Percentiles rank a stretch among this genome's conserved stretches.
Evolutionary conservation across 2,329 filamentous ascomycete genomes (phyloP).

Genomic region (Diaporthe ilicicola): DNA sequence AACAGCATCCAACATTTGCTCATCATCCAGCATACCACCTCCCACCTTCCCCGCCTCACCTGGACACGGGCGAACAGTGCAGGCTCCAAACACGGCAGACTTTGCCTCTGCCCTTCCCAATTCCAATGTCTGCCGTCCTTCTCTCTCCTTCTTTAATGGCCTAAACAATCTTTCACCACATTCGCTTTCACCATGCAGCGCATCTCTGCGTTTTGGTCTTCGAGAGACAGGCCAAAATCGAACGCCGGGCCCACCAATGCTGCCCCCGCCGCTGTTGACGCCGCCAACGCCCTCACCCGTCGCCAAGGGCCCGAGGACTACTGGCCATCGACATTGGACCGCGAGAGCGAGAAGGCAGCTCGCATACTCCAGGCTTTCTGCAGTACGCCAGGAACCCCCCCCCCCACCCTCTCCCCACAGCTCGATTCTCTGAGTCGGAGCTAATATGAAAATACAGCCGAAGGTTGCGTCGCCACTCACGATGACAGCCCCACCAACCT

Average conservation of each 20-base stretch:
- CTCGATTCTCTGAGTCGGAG: neutral
- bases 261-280: neutral
- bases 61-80: slow-evolving; percentile 5
- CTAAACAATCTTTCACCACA: slow-evolving; percentile 23
- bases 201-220: slow-evolving; percentile 54
- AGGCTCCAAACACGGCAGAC: slow-evolving; percentile 12
- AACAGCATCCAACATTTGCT: slow-evolving; percentile 5
- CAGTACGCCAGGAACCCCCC: slow-evolving; percentile 69
- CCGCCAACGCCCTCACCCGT: slow-evolving; percentile 37
- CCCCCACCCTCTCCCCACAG: too few relatives aligned
- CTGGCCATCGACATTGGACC: slow-evolving; percentile 74
- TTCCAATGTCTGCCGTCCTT: slow-evolving; percentile 35
- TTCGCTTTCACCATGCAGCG: slow-evolving; percentile 51
- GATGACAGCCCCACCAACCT: slow-evolving; percentile 15
- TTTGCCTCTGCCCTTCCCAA: neutral
- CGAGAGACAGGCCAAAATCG: slow-evolving; percentile 44
- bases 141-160: slow-evolving; percentile 32
- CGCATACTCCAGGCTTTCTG: slow-evolving; percentile 91
- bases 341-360: slow-evolving; percentile 91
- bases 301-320: slow-evolving; percentile 42
- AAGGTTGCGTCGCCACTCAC: slow-evolving; percentile 27
- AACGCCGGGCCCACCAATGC: neutral
- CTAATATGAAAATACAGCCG: slow-evolving; percentile 26
- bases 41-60: neutral
- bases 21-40: slow-evolving; percentile 1